A percentile compares a stretch with the other conserved stretches of the same genome.
These are phyloP conservation scores for Fusarium haematococcum DNA, from an alignment of 2,329 filamentous ascomycete genomes.

Conservation along the genomic window DNA sequence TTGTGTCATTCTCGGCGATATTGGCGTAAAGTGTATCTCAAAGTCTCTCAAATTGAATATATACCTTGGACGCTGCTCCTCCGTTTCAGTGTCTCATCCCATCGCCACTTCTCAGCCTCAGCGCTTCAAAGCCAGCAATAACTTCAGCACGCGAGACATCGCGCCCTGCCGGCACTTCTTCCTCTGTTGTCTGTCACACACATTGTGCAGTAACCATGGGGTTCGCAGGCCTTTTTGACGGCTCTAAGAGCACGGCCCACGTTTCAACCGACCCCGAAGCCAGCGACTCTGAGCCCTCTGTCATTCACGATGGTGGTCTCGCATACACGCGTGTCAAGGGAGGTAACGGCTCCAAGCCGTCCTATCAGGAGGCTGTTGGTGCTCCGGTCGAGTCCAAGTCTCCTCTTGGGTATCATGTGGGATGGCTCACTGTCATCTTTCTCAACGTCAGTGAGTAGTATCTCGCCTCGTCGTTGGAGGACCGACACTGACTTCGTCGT, in stretches of 20 bases:
- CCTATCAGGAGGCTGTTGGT: conserved; percentile 71
- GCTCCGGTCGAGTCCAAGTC: conserved; percentile 70
- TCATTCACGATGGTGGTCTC: conserved; percentile 34
- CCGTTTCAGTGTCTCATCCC: neutral
- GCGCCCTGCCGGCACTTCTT: neutral
- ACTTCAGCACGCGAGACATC: neutral
- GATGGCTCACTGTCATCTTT: conserved; percentile 67
- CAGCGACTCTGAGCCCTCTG: conserved; percentile 14
- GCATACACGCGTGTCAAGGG: conserved; percentile 46
- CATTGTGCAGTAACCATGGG: conserved; percentile 9
- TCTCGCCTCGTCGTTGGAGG: neutral
- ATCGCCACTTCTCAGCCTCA: neutral
- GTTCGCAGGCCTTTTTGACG: conserved; percentile 21
- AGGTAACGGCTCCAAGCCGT: conserved; percentile 61
- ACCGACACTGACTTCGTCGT: neutral
- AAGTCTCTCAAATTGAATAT: conserved; percentile 2
- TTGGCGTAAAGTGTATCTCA: neutral
- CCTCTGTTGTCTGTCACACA: neutral
- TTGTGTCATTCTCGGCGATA: conserved; percentile 21
- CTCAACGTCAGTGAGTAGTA: conserved; percentile 61
- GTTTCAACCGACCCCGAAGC: conserved; percentile 17
- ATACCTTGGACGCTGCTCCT: neutral
- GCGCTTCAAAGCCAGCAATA: neutral
- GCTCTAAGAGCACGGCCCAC: conserved; percentile 2
- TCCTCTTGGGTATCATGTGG: conserved; percentile 71